phyloP scores from a whole-genome alignment of 1,284 basidiomycete genomes.

The Apiotrichum gamsii region DNA sequence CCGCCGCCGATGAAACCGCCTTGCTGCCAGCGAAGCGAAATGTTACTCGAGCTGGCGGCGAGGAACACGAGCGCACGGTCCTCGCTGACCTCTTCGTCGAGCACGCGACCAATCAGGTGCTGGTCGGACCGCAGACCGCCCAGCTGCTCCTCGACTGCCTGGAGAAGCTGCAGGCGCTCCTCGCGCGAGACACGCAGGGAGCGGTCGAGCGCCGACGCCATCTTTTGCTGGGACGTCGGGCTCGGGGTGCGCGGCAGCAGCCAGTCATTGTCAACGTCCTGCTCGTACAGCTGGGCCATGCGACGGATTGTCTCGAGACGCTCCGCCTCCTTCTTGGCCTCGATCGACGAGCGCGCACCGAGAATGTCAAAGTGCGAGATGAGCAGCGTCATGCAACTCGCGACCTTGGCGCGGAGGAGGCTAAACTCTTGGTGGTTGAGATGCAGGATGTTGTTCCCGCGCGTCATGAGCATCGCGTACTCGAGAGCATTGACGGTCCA shows the following conservation, averaged over 20 bases:
- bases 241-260: slow-evolving; percentile 31
- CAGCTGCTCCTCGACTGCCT: slow-evolving; percentile 58
- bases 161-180: slow-evolving; percentile 56
- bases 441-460: slow-evolving; percentile 82
- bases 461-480: slow-evolving; percentile 84
- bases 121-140: slow-evolving; percentile 61
- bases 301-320: slow-evolving; percentile 66
- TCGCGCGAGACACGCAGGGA: slow-evolving; percentile 69
- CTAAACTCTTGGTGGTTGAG: slow-evolving; percentile 84
- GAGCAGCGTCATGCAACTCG: slow-evolving; percentile 90
- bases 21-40: slow-evolving; percentile 97
- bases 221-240: slow-evolving; percentile 23
- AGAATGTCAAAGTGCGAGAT: slow-evolving; percentile 98
- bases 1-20: slow-evolving; percentile 96
- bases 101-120: slow-evolving; percentile 74
- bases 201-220: slow-evolving; percentile 49
- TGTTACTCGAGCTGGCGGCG: slow-evolving; percentile 86
- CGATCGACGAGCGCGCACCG: slow-evolving; percentile 78
- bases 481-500: slow-evolving; percentile 97
- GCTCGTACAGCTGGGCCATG: slow-evolving; percentile 55
- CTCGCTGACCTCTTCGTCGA: slow-evolving; percentile 84
- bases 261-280: slow-evolving; percentile 52
- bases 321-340: slow-evolving; percentile 84
- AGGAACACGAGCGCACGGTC: slow-evolving; percentile 86
- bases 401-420: slow-evolving; percentile 83